phyloP scores from a whole-genome alignment of 2,329 filamentous ascomycete genomes.

The Chrysosporium keratinophilum region DNA sequence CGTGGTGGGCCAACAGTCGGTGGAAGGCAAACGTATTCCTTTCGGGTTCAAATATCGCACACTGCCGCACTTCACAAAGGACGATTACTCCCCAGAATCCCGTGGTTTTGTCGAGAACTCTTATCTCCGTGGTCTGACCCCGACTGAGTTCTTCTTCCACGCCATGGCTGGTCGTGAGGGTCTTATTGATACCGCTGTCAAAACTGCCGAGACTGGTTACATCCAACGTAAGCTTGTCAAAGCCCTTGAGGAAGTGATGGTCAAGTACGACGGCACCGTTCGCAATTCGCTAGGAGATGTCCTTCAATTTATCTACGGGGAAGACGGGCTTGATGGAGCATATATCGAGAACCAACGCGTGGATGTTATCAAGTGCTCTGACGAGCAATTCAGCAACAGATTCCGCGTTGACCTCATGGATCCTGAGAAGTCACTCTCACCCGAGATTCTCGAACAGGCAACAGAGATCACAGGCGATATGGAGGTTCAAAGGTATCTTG shows the following conservation, averaged over 20 bases:
- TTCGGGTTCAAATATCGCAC: conserved; percentile 99
- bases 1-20: conserved; percentile 92
- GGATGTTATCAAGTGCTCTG: conserved; percentile 72
- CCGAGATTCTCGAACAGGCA: conserved; percentile 72
- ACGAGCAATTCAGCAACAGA: conserved; percentile 64
- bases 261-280: conserved; percentile 94
- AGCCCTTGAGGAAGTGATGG: conserved; percentile 93
- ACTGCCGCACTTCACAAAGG: conserved; percentile 95
- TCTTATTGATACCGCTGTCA: conserved; percentile 98
- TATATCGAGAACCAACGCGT: conserved; percentile 88
- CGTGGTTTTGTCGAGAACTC: conserved; percentile 98
- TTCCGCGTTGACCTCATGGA: conserved; percentile 85
- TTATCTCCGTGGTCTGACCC: conserved; percentile 88
- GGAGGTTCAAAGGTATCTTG: conserved; percentile 75
- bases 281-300: conserved; percentile 94
- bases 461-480: conserved; percentile 78
- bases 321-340: conserved; percentile 89
- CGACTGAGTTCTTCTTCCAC: conserved; percentile 98
- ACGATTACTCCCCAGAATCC: conserved; percentile 95
- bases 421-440: conserved; percentile 49
- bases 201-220: conserved; percentile 97
- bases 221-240: conserved; percentile 98
- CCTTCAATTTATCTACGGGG: conserved; percentile 93
- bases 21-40: conserved; percentile 96
- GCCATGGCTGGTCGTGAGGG: conserved; percentile 99